Base-by-base conservation (phyloP, 169 alveolate genomes). In the Amoebophrya sp. region DNA sequence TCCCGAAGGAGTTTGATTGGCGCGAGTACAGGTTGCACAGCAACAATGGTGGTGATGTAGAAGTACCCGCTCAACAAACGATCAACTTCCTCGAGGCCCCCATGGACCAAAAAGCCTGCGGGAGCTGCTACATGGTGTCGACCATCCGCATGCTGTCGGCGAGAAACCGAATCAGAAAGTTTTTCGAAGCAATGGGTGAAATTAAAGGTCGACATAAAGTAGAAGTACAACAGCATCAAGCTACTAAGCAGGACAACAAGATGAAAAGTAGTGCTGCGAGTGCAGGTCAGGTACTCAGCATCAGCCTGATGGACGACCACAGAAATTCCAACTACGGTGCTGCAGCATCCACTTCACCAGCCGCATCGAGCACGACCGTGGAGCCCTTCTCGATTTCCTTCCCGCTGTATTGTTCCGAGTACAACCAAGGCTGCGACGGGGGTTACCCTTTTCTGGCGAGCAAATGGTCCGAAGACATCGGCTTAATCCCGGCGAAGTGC, bases 381-480 rank as follows among this genome's bases (percentile, higher is more conserved):
- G 91, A 39, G 7, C 1, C 23, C 12, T 0, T 54, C 40, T 89
- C 93, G 14, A 47, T 92, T 39, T 18, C 89, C 0, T 92, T 92
- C 89, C 94, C 96, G 14, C 89, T 94, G 66, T 93, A 90, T 53
- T 94, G 96, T 40, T 92, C 93, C 39, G 94, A 92, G 89, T 94
- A 93, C 92, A 93, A 93, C 77, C 93, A 94, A 92, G 96, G 96
- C 66, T 94, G 96, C 53, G 89, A 94, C 38, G 95, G 95, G 25
- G 96, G 96, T 39, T 94, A 92, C 93, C 94, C 94, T 47, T 92
- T 92, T 89, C 91, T 94, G 10, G 94, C 93, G n/a, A 40, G 91
- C 40, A 94, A 93, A 90, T 94, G 94, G 93, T 40, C 92, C 2
- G 90, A 92, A 23, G 93, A 92, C 39, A 92, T 92, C 39, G 93